Evolutionary conservation across 2,329 filamentous ascomycete species (phyloP), one percentile per base, ranked within the genome.

Genomic region (Paracoccidioides lutzii): DNA sequence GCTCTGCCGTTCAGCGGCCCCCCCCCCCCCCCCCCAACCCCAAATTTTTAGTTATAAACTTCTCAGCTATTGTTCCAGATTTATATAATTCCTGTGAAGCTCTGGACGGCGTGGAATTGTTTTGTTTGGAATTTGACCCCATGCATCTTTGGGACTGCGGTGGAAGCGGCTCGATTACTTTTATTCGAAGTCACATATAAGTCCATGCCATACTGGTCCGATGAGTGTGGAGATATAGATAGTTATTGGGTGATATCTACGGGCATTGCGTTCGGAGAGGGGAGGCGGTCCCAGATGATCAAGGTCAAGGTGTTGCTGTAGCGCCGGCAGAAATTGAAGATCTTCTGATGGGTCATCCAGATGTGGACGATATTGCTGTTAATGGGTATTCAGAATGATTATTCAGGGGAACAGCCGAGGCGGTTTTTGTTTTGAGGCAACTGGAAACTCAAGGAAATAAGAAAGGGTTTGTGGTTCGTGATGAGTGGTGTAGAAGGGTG

Each of bases 251-350:
- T 22, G 28, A 15, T 30, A 38, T 30, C 49, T 41, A 42, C 49
- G 1, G 38, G 12, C 3, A 32, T 7, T 5, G 22, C 38, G 14
- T 9, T 33, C 14, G 4, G 6, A 5, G 30, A n/a, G 30, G 44
- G 30, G 35, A 33, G 30, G 12, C 8, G 35, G 15, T 8, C 4
- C 7, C 12, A 14, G 37, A 42, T 84, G 74, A 82, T 84, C 67
- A 85, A 85, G 64, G 81, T 84, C 8, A 83, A 84, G 59, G 82
- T 6, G 56, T 61, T 43, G 77, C 76, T 4, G 79, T 83, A 6
- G 79, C 81, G 5, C 82, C 82, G 0, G 81, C 81, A 0, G 82
- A 85, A 63, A 71, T 85, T 0, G 82, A 85, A 62, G 80, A 83
- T 59, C 63, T 80, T 2, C 66, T 85, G n/a, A 73, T 84, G 0